These are phyloP conservation scores for Thozetella sp. DNA, from an alignment of 495 filamentous ascomycete genomes.

Conservation along the genomic window DNA sequence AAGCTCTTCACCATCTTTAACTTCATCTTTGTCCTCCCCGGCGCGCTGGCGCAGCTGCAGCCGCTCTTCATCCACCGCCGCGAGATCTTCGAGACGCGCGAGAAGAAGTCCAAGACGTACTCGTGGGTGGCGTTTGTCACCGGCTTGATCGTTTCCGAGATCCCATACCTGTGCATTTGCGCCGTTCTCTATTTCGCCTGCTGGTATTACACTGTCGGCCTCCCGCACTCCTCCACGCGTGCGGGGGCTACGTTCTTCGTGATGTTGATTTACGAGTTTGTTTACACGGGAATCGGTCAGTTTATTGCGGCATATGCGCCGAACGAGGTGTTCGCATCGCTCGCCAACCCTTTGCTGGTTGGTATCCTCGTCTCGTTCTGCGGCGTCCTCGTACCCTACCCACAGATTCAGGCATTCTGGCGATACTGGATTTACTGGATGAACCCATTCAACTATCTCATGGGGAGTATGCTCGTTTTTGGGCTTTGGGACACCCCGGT, in stretches of 20 bases:
- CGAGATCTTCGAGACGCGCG: conserved; percentile 72
- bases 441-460: conserved; percentile 58
- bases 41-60: conserved; percentile 59
- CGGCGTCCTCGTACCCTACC: conserved; percentile 56
- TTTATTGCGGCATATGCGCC: conserved; percentile 45
- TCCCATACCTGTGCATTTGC: conserved; percentile 58
- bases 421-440: conserved; percentile 50
- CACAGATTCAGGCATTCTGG: conserved; percentile 51
- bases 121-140: conserved; percentile 62
- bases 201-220: conserved; percentile 62
- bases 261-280: conserved; percentile 47
- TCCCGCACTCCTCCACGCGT: conserved; percentile 39
- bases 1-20: conserved; percentile 76
- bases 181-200: conserved; percentile 59
- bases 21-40: conserved; percentile 51
- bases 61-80: conserved; percentile 69
- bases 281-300: conserved; percentile 53
- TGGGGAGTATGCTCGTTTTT: conserved; percentile 37
- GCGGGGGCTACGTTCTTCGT: conserved; percentile 44
- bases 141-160: conserved; percentile 56
- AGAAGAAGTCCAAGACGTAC: conserved; percentile 75
- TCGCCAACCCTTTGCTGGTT: conserved; percentile 53
- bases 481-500: conserved; percentile 17
- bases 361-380: conserved; percentile 53
- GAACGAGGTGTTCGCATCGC: conserved; percentile 53